Evolutionary conservation across 768 basidiomycete species (phyloP).

Genomic region (Tylopilus subfusipes): DNA sequence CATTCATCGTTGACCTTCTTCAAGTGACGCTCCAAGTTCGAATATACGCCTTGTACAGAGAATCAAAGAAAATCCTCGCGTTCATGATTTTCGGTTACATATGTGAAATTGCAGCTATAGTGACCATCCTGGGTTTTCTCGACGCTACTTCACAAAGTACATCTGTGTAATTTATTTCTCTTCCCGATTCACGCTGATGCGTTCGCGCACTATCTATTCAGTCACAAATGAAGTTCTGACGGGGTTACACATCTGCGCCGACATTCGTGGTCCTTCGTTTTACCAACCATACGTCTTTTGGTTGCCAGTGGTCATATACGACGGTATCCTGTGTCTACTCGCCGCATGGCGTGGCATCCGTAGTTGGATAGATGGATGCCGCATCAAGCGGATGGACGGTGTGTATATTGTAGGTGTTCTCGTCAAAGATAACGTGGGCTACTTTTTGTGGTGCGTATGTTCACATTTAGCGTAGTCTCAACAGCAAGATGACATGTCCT

Average conservation of each 20-base stretch:
- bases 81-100: constrained; percentile 10
- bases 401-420: constrained; percentile 5
- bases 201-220: not conserved
- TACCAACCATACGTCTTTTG: constrained; percentile 2
- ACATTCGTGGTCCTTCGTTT: not conserved
- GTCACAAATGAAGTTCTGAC: constrained; percentile 6
- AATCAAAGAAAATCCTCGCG: constrained; percentile 9
- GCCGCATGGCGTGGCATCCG: constrained; percentile 4
- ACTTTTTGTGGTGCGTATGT: constrained; percentile 14
- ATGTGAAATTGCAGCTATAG: constrained; percentile 12
- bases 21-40: constrained; percentile 17
- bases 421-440: constrained; percentile 13
- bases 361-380: not conserved
- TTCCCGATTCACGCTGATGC: not conserved
- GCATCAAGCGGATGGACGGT: not conserved
- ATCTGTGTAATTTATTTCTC: not conserved
- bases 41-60: constrained; percentile 12
- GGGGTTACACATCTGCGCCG: constrained; percentile 4
- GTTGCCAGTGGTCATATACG: constrained; percentile 9
- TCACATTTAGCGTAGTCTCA: not conserved
- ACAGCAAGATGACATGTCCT: no score
- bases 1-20: not conserved
- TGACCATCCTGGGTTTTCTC: constrained; percentile 3
- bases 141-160: constrained; percentile 2
- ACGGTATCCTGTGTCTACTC: constrained; percentile 4